phyloP scores from a whole-genome alignment of 2,329 filamentous ascomycete species.

The Phialemonium atrogriseum region DNA sequence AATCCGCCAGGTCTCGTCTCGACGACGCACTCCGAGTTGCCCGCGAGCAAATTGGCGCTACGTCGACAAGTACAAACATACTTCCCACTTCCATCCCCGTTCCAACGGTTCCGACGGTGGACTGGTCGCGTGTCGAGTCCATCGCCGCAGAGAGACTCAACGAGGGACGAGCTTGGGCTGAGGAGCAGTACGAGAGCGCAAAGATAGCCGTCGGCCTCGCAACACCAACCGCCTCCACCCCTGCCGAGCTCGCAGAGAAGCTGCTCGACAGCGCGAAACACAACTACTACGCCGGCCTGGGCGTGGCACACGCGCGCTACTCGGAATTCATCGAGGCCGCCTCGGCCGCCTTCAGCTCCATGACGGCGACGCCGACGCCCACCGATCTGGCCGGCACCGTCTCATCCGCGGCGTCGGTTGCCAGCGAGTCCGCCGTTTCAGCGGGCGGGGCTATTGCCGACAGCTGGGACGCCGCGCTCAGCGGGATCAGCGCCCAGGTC shows the following conservation, averaged over 20 bases:
- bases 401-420: conserved; percentile 36
- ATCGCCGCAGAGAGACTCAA: conserved; percentile 63
- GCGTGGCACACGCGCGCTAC: conserved; percentile 71
- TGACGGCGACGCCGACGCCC: conserved; percentile 52
- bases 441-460: conserved; percentile 26
- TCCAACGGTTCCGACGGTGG: conserved; percentile 23
- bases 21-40: conserved; percentile 46
- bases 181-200: conserved; percentile 62
- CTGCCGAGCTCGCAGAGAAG: conserved; percentile 41
- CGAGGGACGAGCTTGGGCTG: conserved; percentile 63
- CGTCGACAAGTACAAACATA: conserved; percentile 32
- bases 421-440: conserved; percentile 34
- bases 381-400: conserved; percentile 42
- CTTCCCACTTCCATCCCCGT: conserved; percentile 18
- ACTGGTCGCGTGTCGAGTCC: conserved; percentile 46
- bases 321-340: conserved; percentile 66
- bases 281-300: conserved; percentile 71
- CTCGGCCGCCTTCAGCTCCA: conserved; percentile 56
- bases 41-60: conserved; percentile 40
- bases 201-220: conserved; percentile 56
- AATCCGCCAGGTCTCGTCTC: conserved; percentile 51
- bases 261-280: conserved; percentile 53
- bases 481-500: conserved; percentile 58
- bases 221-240: conserved; percentile 46
- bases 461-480: conserved; percentile 56